Base-by-base conservation (phyloP, 257 asterid genomes). In the Anisodus tanguticus region DNA sequence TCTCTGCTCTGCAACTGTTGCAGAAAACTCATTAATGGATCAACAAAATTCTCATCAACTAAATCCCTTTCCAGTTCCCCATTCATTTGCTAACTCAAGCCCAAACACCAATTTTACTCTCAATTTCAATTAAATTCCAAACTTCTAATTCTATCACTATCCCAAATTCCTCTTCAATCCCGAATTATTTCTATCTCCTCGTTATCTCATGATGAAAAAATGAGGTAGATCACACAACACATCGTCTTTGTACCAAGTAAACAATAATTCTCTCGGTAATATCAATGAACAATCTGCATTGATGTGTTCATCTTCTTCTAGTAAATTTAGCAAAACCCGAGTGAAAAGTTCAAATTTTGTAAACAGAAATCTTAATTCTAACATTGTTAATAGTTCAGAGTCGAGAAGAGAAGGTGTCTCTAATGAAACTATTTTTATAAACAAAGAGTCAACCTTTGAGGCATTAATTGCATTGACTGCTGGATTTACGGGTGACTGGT, bases 401-500 rank as follows among this genome's bases (percentile, higher is more conserved):
- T 22, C 26, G 26, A 22, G 26, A 22, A 22, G 26, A 22, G 26
- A 0, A 22, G 26, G 26, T 22, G 26, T 22, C 0, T 22, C 26
- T 22, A 22, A 22, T 22, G 26, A 22, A 22, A 0, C 0, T 22
- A 0, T 22, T 22, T 22, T 22, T 22, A 92, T 96, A 83, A 96
- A 92, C 49, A 93, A 90, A 85, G 97, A 93, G 54, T 93, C 98
- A 68, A 93, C 95, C 0, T 86, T 22, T 4, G 97, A 96, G 89
- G 98, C 98, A 2, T 90, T 92, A 88, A 93, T 88, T 80, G 98
- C 99, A 1, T 89, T 94, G 66, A 88, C 94, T 2, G 91, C 94
- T 6, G 98, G 97, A 22, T 2, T 96, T 84, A 97, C 95, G 1
- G 98, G 95, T 6, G 98, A 96, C 89, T 91, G 90, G 8, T 91